Evolutionary conservation across 352 stramenopile genomes (phyloP).

Genomic region (Phytopythium mirpurense): DNA sequence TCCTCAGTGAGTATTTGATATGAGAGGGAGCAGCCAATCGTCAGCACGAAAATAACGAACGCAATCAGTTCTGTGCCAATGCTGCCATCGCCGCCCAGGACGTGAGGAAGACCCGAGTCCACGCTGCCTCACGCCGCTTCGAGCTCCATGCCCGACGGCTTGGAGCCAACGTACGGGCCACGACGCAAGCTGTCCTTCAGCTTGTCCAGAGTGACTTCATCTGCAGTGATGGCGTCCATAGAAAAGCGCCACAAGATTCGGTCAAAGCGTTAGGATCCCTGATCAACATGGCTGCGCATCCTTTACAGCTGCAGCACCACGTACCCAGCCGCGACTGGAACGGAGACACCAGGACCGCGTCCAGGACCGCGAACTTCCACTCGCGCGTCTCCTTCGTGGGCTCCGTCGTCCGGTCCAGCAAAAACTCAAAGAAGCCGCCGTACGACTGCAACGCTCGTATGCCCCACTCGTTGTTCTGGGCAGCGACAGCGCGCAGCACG

Average conservation of each 20-base stretch:
- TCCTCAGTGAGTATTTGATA: neutral
- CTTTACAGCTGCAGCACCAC: slow-evolving; percentile 14
- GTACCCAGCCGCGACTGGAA: slow-evolving; percentile 55
- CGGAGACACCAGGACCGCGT: slow-evolving; percentile 63
- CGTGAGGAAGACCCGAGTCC: neutral
- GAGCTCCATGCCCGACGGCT: slow-evolving; percentile 46
- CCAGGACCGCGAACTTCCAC: slow-evolving; percentile 87
- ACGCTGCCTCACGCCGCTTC: slow-evolving; percentile 53
- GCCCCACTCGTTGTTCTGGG: slow-evolving; percentile 78
- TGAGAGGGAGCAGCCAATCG: neutral
- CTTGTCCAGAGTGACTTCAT: slow-evolving; percentile 48
- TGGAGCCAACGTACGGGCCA: slow-evolving; percentile 58
- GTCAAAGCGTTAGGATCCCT: neutral
- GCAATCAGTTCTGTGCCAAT: slow-evolving; percentile 2
- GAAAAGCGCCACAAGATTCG: neutral
- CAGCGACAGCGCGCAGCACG: slow-evolving; percentile 70
- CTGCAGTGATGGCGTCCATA: slow-evolving; percentile 22
- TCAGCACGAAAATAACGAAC: slow-evolving; percentile 1
- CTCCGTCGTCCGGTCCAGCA: slow-evolving; percentile 76
- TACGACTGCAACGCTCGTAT: slow-evolving; percentile 60
- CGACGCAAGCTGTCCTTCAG: slow-evolving; percentile 44
- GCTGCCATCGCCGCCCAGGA: neutral
- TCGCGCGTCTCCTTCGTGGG: slow-evolving; percentile 80
- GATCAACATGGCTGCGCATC: neutral
- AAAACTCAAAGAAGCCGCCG: slow-evolving; percentile 82